Evolutionary conservation across 805 yeast genomes (phyloP).

Genomic region (Candida broadrunensis): DNA sequence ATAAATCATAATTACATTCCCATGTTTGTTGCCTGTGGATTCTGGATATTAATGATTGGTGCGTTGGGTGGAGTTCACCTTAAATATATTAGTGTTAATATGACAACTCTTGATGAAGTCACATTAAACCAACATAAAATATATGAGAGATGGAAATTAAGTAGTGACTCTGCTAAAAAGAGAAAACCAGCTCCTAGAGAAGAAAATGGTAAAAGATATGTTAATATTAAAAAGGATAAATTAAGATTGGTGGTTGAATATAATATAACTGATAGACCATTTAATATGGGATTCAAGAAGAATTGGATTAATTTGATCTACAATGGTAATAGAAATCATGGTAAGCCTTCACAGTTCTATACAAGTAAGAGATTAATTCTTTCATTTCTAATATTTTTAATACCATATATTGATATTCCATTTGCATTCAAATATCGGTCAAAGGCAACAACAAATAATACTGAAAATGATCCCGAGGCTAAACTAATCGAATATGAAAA

Average conservation of each 20-base stretch:
- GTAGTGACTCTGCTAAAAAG: constrained; percentile 7
- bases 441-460: background rate
- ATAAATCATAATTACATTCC: constrained; percentile 50
- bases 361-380: constrained; percentile 10
- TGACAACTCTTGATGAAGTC: constrained; percentile 61
- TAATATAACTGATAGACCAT: constrained; percentile 29
- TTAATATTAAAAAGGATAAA: constrained; percentile 35
- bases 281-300: constrained; percentile 29
- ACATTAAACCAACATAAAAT: constrained; percentile 27
- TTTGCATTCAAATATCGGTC: constrained; percentile 1
- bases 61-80: constrained; percentile 43
- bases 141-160: constrained; percentile 21
- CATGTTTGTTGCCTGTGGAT: constrained; percentile 40
- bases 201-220: constrained; percentile 37
- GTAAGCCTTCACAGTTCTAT: constrained; percentile 7
- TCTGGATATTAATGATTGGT: constrained; percentile 44
- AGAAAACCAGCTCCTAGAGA: constrained; percentile 9
- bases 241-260: constrained; percentile 36
- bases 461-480: background rate
- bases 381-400: constrained; percentile 11
- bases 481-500: constrained; percentile 4
- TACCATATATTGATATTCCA: constrained; percentile 22
- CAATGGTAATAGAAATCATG: constrained; percentile 20
- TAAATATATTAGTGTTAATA: constrained; percentile 44
- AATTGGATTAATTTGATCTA: constrained; percentile 36